Evolutionary conservation across 495 filamentous ascomycete species (phyloP).

Genomic region (Neurospora tetrasperma): DNA sequence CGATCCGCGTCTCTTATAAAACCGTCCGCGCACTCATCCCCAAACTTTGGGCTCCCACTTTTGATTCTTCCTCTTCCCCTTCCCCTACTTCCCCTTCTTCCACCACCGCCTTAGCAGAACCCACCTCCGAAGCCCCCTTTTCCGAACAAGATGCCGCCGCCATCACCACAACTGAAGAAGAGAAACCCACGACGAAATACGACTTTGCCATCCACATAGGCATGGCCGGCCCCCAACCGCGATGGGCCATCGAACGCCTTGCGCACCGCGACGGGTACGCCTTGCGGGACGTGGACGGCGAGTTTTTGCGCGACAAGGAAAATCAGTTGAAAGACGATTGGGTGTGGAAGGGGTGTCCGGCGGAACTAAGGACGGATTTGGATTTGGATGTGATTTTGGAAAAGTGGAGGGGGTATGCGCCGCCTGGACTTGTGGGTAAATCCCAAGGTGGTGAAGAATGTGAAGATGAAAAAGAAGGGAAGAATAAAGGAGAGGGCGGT

Average conservation of each 20-base stretch:
- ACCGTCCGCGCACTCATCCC: slow-evolving; percentile 55
- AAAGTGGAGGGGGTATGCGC: slow-evolving; percentile 42
- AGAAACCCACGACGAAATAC: slow-evolving; percentile 23
- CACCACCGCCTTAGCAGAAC: not conserved
- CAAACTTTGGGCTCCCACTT: slow-evolving; percentile 32
- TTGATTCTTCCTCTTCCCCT: not conserved
- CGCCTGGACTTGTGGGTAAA: not conserved
- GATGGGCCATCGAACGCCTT: slow-evolving; percentile 59
- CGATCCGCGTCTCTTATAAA: slow-evolving; percentile 60
- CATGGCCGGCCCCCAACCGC: slow-evolving; percentile 59
- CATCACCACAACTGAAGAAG: not conserved
- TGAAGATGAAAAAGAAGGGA: not conserved
- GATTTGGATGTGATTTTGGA: slow-evolving; percentile 44
- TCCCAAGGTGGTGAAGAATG: not conserved
- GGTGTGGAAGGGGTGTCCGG: slow-evolving; percentile 38
- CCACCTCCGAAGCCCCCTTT: not conserved
- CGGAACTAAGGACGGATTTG: slow-evolving; percentile 37
- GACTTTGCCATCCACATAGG: slow-evolving; percentile 71
- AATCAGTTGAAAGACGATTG: slow-evolving; percentile 25
- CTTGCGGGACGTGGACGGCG: slow-evolving; percentile 56
- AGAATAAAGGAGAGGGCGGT: not conserved
- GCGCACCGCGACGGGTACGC: slow-evolving; percentile 70
- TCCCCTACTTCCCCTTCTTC: not conserved
- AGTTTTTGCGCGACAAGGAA: slow-evolving; percentile 42
- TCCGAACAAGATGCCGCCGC: slow-evolving; percentile 7